Evolutionary conservation across 2,329 filamentous ascomycete species (phyloP), one percentile per base, ranked within the genome.

Genomic region (Malbranchea zuffiana): DNA sequence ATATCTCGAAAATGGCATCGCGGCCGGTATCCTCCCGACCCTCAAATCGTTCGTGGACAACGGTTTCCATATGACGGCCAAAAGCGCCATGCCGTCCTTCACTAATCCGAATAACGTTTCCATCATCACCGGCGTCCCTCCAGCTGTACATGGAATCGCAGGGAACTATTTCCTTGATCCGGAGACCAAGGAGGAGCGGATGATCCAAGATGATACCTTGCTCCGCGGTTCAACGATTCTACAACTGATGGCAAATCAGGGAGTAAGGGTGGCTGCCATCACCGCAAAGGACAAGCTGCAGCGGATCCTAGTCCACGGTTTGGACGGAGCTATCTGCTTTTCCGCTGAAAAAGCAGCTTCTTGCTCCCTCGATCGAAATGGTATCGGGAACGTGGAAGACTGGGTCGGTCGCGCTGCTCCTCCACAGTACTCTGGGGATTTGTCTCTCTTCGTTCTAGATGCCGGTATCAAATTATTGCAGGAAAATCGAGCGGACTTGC

Each of bases 51-150:
- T 62, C 32, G 41, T 55, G 5, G 39, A 57, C 4, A 33, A 43
- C 4, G 62, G 63, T 4, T 66, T 66, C 45, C 56, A 62, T 35
- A 46, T 47, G 1, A 59, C 56, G 0, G 63, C 61, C 1, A 52
- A 59, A 25, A 54, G 53, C 29, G 53, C 55, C 20, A 66, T 66
- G 61, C 63, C 63, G 0, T 61, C 63, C 1, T 59, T 66, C 39
- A 66, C 63, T 7, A 66, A 66, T 38, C 59, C 63, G 3, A 66
- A 66, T 50, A 66, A 66, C 37, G 52, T 63, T 3, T 63, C 59
- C 34, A 66, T 66, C 37, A 63, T 66, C 46, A 65, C 62, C 1
- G 62, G 63, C 3, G 52, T 50, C 6, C 60, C 62, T 2, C 53
- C 62, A 1, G 41, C 52, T 3, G 48, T 56, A 6, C 63, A 67